Conservation (phyloP, 805 yeast species). For the Wickerhamiella brachini region DNA sequence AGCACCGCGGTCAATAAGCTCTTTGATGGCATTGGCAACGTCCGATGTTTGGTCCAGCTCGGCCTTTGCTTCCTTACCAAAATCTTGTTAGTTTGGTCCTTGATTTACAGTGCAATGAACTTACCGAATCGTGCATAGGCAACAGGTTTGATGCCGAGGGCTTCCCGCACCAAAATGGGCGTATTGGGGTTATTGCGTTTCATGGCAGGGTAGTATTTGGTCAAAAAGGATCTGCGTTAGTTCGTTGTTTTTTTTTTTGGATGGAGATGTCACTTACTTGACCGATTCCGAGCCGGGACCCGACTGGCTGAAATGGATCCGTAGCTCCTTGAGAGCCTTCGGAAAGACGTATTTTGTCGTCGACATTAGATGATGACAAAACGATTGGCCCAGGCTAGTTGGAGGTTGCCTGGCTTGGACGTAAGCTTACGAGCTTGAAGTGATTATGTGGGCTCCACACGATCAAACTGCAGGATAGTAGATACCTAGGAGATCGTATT, state of each 20-base stretch:
- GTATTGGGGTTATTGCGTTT: conserved; percentile 47
- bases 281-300: conserved; percentile 57
- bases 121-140: conserved; percentile 56
- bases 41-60: conserved; percentile 32
- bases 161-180: conserved; percentile 70
- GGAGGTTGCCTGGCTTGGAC: too few species aligned
- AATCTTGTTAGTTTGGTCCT: conserved; percentile 16
- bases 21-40: conserved; percentile 28
- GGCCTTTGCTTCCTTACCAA: conserved; percentile 34
- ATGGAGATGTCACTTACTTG: conserved; percentile 33
- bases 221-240: conserved; percentile 40
- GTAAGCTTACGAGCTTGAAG: too few species aligned
- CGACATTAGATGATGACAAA: conserved; percentile 1
- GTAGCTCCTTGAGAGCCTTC: conserved; percentile 53
- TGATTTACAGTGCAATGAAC: conserved; percentile 4
- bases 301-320: conserved; percentile 72
- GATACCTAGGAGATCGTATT: too few species aligned
- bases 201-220: conserved; percentile 50
- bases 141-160: conserved; percentile 56
- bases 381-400: not conserved
- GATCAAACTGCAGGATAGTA: too few species aligned
- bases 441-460: too few species aligned
- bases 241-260: too few species aligned
- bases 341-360: conserved; percentile 22
- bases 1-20: conserved; percentile 22